Base-by-base conservation (phyloP, 345 rosid genomes). In the Rhizophora apiculata region DNA sequence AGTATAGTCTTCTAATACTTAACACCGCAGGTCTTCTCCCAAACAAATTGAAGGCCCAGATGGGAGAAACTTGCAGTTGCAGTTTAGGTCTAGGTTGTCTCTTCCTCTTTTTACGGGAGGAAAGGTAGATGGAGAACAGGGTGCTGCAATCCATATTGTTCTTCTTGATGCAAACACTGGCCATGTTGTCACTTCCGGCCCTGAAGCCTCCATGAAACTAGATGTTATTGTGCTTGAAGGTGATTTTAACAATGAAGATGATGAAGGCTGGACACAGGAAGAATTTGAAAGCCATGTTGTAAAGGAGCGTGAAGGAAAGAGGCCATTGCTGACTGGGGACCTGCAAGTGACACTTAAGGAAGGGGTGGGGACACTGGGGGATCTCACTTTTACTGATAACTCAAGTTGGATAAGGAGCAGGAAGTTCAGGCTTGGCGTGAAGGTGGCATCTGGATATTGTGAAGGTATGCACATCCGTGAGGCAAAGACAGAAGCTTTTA, bases 361-460 rank as follows among this genome's bases (percentile, higher is more conserved):
- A 82, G 99, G 99, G 39, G 97, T 96, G 29, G 99, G 99, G 71
- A 88, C 97, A 20, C 75, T 96, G 8, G 97, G 98, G 1, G 99
- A 92, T 8, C 82, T 96, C 54, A 90, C 85, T 71, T 95, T 95
- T 75, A 92, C 99, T 0, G 99, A 95, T 83, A 95, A 95, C 77
- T 95, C 99, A 22, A 95, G 99, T 74, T 95, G 99, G 99, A 95
- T 95, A 73, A 85, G 97, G 68, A 95, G 99, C 81, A 80, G 99
- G 69, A 92, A 96, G 82, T 96, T 96, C 78, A 85, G 99, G 81
- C 89, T 96, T 69, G 99, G 98, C 74, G 74, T 96, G 84, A 83
- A 79, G 81, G 96, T 92, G 36, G 73, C 85, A 31, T 73, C 90
- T 58, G 97, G 99, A 78, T 86, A 18, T 72, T 83, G 90, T 69